phyloP scores from a whole-genome alignment of 2,329 filamentous ascomycete genomes.

The Lecanosticta acicola region DNA sequence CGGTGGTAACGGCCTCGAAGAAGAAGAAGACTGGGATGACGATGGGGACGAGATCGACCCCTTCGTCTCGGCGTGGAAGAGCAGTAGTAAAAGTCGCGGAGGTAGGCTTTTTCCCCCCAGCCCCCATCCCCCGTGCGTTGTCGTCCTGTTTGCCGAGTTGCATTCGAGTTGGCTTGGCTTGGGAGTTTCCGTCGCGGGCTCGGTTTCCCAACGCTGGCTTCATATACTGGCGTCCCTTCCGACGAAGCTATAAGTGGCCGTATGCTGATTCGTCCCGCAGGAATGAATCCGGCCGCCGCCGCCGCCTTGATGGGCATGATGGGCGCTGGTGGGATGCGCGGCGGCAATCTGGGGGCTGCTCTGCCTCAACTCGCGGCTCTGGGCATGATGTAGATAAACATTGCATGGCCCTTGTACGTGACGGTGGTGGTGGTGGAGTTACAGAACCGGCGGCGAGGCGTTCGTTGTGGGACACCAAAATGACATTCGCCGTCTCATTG shows the following conservation, averaged over 20 bases:
- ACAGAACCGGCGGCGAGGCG: too few species aligned
- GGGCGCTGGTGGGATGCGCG: too few species aligned
- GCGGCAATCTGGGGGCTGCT: too few species aligned
- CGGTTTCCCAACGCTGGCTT: not conserved
- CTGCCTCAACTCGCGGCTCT: too few species aligned
- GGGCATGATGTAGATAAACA: too few species aligned
- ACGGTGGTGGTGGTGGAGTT: too few species aligned
- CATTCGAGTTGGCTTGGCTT: not conserved
- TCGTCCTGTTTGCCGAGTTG: not conserved
- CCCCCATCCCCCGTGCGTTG: not conserved
- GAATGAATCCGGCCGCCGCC: not conserved
- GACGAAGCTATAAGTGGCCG: slow-evolving; percentile 2
- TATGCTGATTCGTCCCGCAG: slow-evolving; percentile 1
- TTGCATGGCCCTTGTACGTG: too few species aligned
- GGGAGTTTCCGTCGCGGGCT: too few species aligned
- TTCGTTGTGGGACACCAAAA: too few species aligned
- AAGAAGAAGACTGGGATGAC: not conserved
- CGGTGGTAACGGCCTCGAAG: not conserved
- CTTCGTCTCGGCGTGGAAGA: not conserved
- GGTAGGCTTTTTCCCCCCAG: too few species aligned
- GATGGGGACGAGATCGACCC: not conserved
- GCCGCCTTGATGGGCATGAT: too few species aligned
- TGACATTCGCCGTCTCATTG: too few species aligned
- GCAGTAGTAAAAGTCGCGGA: not conserved
- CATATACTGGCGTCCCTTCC: not conserved